Percentiles rank a stretch among this genome's conserved stretches.
Conservation (phyloP, 2,329 filamentous ascomycete genomes). For the Bipolaris victoriae region DNA sequence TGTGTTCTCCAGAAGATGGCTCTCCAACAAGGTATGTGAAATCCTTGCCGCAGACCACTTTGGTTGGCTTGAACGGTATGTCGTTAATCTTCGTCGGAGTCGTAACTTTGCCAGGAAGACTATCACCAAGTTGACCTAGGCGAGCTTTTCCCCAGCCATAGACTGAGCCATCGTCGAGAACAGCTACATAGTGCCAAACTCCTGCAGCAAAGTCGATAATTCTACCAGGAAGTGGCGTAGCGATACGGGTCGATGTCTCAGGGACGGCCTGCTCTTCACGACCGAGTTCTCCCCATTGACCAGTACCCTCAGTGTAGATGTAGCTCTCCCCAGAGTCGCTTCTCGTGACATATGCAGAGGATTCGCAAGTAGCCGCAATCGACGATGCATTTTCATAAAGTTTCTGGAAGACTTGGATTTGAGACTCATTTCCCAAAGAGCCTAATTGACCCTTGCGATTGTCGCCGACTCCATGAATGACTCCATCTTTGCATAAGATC, state of each 20-base stretch:
- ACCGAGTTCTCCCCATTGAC: slow-evolving; percentile 38
- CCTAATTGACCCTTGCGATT: slow-evolving; percentile 57
- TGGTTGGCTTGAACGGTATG: slow-evolving; percentile 65
- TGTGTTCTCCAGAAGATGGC: slow-evolving; percentile 63
- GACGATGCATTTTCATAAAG: slow-evolving; percentile 6
- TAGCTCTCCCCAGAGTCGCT: not conserved
- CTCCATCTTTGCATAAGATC: slow-evolving; percentile 65
- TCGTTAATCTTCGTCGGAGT: slow-evolving; percentile 40
- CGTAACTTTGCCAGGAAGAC: slow-evolving; percentile 51
- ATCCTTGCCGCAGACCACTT: slow-evolving; percentile 80
- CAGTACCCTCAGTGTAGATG: slow-evolving; percentile 25
- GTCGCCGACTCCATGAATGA: slow-evolving; percentile 71
- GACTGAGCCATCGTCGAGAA: slow-evolving; percentile 75
- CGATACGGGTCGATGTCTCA: not conserved
- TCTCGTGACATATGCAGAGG: slow-evolving; percentile 32
- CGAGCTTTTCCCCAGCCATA: slow-evolving; percentile 90
- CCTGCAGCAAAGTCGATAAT: slow-evolving; percentile 72
- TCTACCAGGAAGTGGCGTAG: slow-evolving; percentile 2
- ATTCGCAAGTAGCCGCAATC: slow-evolving; percentile 33
- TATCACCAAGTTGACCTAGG: slow-evolving; percentile 78
- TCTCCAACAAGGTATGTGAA: slow-evolving; percentile 75
- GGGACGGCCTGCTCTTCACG: not conserved
- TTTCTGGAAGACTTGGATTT: not conserved
- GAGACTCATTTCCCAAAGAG: not conserved
- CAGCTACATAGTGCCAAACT: slow-evolving; percentile 76